Base-by-base conservation (phyloP, 2,329 filamentous ascomycete genomes). In the Aspergillus flavus region DNA sequence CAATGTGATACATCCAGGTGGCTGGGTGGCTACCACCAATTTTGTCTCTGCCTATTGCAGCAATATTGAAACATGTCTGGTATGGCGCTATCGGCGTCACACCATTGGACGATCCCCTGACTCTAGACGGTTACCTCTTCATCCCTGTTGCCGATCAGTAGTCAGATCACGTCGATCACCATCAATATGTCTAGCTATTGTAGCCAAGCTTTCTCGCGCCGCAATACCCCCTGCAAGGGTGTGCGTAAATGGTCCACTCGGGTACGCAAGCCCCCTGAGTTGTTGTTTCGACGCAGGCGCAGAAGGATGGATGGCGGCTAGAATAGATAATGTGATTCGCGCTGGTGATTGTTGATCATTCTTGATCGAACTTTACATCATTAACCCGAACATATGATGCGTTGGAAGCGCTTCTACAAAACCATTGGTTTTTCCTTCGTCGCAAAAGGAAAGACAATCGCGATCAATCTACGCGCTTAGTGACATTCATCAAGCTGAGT, bases 201-300 rank as follows among this genome's bases (percentile, higher is more conserved):
- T 39, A 32, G 58, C 50, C 48, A 60, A 60, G 58, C 58, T 60
- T 60, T 60, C 34, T 36, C 23, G 16, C 26, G 48, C 46, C 14
- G 21, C 34, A 32, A 55, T 55, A 36, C 43, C n/a, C 52, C 52
- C 58, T 52, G 48, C 14, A 60, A 45, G 57, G 58, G 58, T 48
- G 48, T 48, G 36, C 39, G 48, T 53, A 54, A 54, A 46, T 23
- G 41, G 58, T 46, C 58, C 58, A 60, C 50, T 50, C 21, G 19
- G 26, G 26, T 57, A 55, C 39, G 41, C 55, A 39, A 54, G 21
- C 34, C 26, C 5, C 5, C 21, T 26, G 23, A 34, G 45, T 26
- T 53, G 57, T 30, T 55, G 52, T 39, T 39, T 39, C 52, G 21
- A 39, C 21, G 6, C 34, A 36, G 16, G 19, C 23, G 19, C 52